Conservation (phyloP, 352 stramenopile species). For the Phytophthora hibernalis region DNA sequence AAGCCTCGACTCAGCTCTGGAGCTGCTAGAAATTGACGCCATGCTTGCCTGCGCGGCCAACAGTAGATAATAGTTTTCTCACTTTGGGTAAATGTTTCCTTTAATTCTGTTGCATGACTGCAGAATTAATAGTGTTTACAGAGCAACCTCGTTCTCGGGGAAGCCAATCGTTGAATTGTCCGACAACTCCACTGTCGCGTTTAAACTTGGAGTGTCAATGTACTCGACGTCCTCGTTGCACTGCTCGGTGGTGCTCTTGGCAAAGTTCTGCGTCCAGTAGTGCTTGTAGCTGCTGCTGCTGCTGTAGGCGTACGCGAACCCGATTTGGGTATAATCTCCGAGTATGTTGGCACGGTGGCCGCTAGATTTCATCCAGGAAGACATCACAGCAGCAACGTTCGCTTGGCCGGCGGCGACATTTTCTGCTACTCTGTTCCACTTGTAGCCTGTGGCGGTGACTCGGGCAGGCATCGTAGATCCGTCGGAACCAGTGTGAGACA, state of each 20-base stretch:
- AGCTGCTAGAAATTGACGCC: not conserved
- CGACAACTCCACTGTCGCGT: constrained; percentile 3
- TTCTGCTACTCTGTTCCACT: constrained; percentile 48
- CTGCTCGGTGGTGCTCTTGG: constrained; percentile 25
- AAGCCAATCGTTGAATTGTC: constrained; percentile 8
- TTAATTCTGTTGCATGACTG: not conserved
- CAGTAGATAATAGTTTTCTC: not conserved
- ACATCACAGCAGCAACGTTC: constrained; percentile 45
- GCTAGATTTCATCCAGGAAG: constrained; percentile 56
- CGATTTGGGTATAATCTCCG: constrained; percentile 40
- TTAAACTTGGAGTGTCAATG: constrained; percentile 9
- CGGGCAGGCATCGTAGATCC: constrained; percentile 46
- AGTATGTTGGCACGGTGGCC: constrained; percentile 58
- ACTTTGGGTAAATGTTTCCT: not conserved
- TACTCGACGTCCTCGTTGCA: constrained; percentile 28
- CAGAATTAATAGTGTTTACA: too few relatives aligned
- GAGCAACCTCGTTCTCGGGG: not conserved
- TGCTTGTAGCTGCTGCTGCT: constrained; percentile 37
- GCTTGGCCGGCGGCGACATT: constrained; percentile 56
- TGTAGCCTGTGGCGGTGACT: constrained; percentile 45
- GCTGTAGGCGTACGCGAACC: constrained; percentile 40
- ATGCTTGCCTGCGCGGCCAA: not conserved
- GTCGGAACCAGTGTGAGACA: constrained; percentile 51
- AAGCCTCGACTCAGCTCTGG: not conserved
- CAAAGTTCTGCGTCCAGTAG: constrained; percentile 68